Evolutionary conservation across 371 early-diverging fungal species (phyloP).

Genomic region (Dichotomocladium elegans): DNA sequence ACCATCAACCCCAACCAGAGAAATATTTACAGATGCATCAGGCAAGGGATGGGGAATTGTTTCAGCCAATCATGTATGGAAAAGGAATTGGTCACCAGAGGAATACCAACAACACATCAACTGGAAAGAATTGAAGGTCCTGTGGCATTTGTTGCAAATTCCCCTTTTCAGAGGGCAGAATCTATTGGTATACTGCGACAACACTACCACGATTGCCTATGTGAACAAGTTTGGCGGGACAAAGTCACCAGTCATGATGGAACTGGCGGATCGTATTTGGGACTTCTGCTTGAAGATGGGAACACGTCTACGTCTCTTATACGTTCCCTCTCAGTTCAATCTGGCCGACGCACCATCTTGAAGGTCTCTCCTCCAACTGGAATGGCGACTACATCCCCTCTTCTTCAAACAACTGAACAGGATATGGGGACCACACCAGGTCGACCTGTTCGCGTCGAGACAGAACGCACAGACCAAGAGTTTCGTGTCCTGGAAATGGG

Average conservation of each 20-base stretch:
- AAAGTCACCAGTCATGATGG: neutral
- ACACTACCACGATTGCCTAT: conserved; percentile 1
- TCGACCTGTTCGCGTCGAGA: conserved; percentile 13
- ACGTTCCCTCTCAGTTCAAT: conserved; percentile 17
- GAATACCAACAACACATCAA: neutral
- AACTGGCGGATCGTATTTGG: neutral
- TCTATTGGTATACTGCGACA: neutral
- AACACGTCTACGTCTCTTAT: conserved; percentile 10
- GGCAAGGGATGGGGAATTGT: conserved; percentile 23
- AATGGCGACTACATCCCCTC: too few species aligned
- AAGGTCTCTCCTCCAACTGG: neutral
- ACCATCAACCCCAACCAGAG: too few species aligned
- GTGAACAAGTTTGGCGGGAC: conserved; percentile 1
- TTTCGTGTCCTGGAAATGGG: conserved; percentile 8
- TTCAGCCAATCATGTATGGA: neutral
- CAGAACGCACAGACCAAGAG: neutral
- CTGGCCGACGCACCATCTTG: conserved; percentile 21
- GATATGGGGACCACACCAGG: conserved; percentile 20
- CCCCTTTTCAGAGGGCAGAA: conserved; percentile 3
- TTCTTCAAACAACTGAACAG: conserved; percentile 12
- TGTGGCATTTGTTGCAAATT: conserved; percentile 2
- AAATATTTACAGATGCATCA: conserved; percentile 26
- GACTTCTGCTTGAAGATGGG: neutral
- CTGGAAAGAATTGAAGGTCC: conserved; percentile 7
- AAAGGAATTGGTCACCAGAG: conserved; percentile 11